These are phyloP conservation scores for Calonectria henricotiae DNA, from an alignment of 2,329 filamentous ascomycete species.

Conservation along the genomic window DNA sequence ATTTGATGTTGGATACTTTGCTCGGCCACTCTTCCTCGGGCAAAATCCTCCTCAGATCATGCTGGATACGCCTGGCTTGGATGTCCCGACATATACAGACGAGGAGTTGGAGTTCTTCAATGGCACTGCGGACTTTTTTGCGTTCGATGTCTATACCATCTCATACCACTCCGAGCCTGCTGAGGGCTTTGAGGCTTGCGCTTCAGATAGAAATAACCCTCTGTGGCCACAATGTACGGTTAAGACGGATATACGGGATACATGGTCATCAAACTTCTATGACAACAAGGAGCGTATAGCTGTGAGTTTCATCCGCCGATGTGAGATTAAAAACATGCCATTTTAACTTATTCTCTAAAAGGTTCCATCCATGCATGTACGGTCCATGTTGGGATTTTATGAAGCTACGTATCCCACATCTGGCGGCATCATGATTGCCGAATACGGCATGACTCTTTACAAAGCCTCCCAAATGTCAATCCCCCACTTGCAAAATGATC, in stretches of 20 bases:
- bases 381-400: background rate
- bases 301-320: background rate
- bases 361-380: constrained; percentile 3
- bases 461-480: constrained; percentile 4
- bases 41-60: background rate
- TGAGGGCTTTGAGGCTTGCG: background rate
- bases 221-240: background rate
- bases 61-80: constrained; percentile 3
- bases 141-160: constrained; percentile 9
- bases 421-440: constrained; percentile 7
- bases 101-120: background rate
- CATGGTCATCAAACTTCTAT: constrained; percentile 2
- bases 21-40: background rate
- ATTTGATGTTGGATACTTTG: constrained; percentile 13
- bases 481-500: background rate
- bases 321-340: too few relatives aligned
- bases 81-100: background rate
- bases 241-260: constrained; percentile 3
- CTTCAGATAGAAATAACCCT: background rate
- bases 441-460: constrained; percentile 5
- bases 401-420: background rate
- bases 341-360: background rate
- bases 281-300: constrained; percentile 7
- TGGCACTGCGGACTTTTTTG: background rate
- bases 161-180: background rate